Evolutionary conservation across 163 green algal genomes (phyloP).

Genomic region (Coccomyxa subellipsoidea): DNA sequence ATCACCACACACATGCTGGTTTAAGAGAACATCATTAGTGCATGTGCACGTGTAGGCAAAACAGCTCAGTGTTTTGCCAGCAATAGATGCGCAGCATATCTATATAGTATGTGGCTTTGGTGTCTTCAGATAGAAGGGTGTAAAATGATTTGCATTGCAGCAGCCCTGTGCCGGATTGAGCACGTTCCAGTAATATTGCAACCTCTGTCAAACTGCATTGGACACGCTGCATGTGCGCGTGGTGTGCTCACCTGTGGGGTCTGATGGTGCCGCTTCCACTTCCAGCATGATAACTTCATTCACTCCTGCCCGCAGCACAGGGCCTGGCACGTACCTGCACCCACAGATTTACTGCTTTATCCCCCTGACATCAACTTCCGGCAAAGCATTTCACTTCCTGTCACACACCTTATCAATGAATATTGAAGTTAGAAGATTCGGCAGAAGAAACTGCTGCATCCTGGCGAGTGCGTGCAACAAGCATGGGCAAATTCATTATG

Average conservation of each 20-base stretch:
- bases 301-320: slow-evolving; percentile 32
- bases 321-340: slow-evolving; percentile 33
- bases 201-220: too few relatives aligned
- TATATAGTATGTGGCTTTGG: too few relatives aligned
- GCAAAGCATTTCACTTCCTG: background rate
- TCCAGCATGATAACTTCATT: slow-evolving; percentile 51
- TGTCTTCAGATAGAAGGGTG: too few relatives aligned
- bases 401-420: background rate
- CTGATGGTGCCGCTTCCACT: background rate
- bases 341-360: too few relatives aligned
- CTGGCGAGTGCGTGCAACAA: background rate
- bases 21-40: background rate
- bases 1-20: background rate
- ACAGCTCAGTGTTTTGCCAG: too few relatives aligned
- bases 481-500: background rate
- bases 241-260: background rate
- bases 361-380: background rate
- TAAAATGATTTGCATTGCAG: too few relatives aligned
- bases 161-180: too few relatives aligned
- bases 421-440: background rate
- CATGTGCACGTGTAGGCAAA: background rate
- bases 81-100: too few relatives aligned
- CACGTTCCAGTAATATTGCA: background rate
- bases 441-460: background rate
- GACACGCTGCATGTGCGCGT: background rate